A percentile compares a stretch with the other conserved stretches of the same genome.
These are phyloP conservation scores for Phytophthora boehmeriae DNA, from an alignment of 352 stramenopile species.

Conservation along the genomic window DNA sequence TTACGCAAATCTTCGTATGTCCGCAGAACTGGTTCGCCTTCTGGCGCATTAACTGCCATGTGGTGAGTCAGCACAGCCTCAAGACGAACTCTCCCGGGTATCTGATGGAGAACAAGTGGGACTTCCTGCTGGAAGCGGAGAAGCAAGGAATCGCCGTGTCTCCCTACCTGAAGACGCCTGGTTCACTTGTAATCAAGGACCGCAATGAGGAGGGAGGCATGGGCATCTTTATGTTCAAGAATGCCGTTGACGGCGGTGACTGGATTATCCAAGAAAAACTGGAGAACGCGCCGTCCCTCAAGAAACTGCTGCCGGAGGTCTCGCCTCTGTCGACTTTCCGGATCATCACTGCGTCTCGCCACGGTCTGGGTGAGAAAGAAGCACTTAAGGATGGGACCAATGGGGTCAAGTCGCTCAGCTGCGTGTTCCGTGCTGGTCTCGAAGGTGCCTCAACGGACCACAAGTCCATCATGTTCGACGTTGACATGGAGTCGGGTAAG, in stretches of 20 bases:
- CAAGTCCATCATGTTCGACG: slow-evolving; percentile 98
- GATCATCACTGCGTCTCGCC: slow-evolving; percentile 95
- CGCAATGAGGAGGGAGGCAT: slow-evolving; percentile 98
- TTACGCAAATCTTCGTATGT: slow-evolving; percentile 80
- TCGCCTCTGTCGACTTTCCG: slow-evolving; percentile 98
- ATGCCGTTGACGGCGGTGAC: slow-evolving; percentile 93
- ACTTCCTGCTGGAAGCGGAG: slow-evolving; percentile 94
- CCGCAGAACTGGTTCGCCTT: slow-evolving; percentile 98
- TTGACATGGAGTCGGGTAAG: slow-evolving; percentile 93
- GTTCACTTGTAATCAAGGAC: slow-evolving; percentile 96
- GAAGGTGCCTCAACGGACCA: slow-evolving; percentile 94
- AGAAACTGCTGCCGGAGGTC: slow-evolving; percentile 90
- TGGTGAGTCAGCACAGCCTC: slow-evolving; percentile 94
- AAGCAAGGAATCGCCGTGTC: slow-evolving; percentile 93
- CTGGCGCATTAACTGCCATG: slow-evolving; percentile 96
- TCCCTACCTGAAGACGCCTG: slow-evolving; percentile 91
- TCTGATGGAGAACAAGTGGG: slow-evolving; percentile 98
- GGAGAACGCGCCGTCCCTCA: slow-evolving; percentile 93
- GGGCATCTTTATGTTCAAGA: slow-evolving; percentile 98
- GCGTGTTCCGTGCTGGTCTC: slow-evolving; percentile 77
- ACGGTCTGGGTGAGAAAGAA: slow-evolving; percentile 57
- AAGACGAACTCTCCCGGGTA: slow-evolving; percentile 93
- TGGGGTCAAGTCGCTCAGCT: slow-evolving; percentile 81
- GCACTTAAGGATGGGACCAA: slow-evolving; percentile 55
- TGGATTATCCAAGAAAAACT: slow-evolving; percentile 98